A percentile compares a stretch with the other conserved stretches of the same genome.
phyloP scores from a whole-genome alignment of 2,329 filamentous ascomycete genomes.

The Mycosphaerella sp. region DNA sequence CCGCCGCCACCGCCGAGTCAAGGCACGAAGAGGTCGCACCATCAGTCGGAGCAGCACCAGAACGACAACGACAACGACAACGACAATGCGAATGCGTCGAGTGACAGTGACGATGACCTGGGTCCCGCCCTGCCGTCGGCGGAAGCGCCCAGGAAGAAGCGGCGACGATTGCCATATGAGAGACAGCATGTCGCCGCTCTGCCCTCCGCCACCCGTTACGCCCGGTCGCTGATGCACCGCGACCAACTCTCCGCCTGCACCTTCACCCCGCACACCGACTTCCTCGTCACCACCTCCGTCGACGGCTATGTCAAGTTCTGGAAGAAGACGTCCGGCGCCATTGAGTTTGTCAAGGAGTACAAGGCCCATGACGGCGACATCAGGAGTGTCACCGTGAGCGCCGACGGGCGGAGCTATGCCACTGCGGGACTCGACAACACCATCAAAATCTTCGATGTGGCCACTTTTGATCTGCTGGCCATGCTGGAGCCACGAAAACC shows the following conservation, averaged over 20 bases:
- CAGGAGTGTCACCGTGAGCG: slow-evolving; percentile 73
- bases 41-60: slow-evolving; percentile 22
- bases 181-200: slow-evolving; percentile 90
- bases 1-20: slow-evolving; percentile 3
- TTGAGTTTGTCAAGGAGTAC: slow-evolving; percentile 99
- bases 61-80: neutral
- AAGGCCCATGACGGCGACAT: slow-evolving; percentile 83
- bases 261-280: slow-evolving; percentile 85
- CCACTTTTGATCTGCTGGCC: slow-evolving; percentile 64
- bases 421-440: slow-evolving; percentile 74
- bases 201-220: slow-evolving; percentile 74
- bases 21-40: slow-evolving; percentile 29
- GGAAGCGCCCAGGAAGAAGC: slow-evolving; percentile 73
- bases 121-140: slow-evolving; percentile 82
- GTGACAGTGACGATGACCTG: slow-evolving; percentile 58
- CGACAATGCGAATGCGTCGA: slow-evolving; percentile 55
- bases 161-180: slow-evolving; percentile 83
- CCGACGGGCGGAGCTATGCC: slow-evolving; percentile 88
- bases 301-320: slow-evolving; percentile 99
- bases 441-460: slow-evolving; percentile 69
- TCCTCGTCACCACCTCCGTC: slow-evolving; percentile 85
- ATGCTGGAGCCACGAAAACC: slow-evolving; percentile 72
- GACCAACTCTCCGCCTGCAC: slow-evolving; percentile 85
- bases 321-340: slow-evolving; percentile 81
- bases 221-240: slow-evolving; percentile 96